Evolutionary conservation across 768 basidiomycete genomes (phyloP).

Genomic region (Tylopilus felleus): DNA sequence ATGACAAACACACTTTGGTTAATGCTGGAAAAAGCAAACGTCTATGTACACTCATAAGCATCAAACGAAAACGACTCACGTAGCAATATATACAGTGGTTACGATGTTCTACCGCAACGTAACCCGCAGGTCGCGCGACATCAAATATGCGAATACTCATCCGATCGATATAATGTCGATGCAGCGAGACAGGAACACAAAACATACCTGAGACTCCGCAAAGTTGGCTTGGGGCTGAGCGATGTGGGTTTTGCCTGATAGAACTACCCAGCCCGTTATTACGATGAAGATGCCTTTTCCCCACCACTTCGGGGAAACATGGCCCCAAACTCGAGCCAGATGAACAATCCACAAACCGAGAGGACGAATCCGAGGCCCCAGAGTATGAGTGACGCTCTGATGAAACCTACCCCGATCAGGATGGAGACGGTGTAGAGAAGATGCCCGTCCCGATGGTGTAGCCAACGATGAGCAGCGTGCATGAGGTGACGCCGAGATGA

Average conservation of each 20-base stretch:
- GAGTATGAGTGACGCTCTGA: conserved; percentile 61
- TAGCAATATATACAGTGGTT: conserved; percentile 20
- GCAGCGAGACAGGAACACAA: too few species aligned
- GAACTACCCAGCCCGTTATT: too few species aligned
- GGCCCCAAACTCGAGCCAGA: conserved; percentile 62
- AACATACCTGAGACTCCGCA: too few species aligned
- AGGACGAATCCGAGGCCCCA: conserved; percentile 61
- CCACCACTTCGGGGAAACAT: conserved; percentile 63
- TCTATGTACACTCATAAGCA: conserved; percentile 27
- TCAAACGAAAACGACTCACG: background rate
- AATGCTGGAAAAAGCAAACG: conserved; percentile 45
- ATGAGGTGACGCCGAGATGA: conserved; percentile 54
- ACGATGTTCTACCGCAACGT: conserved; percentile 25
- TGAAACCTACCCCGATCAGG: conserved; percentile 50
- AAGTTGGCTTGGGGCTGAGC: too few species aligned
- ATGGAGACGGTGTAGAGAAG: conserved; percentile 63
- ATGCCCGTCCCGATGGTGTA: conserved; percentile 62
- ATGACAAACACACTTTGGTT: conserved; percentile 40
- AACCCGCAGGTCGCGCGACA: background rate
- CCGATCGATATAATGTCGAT: conserved; percentile 35
- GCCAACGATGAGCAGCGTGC: conserved; percentile 55
- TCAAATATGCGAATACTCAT: conserved; percentile 8
- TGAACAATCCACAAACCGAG: conserved; percentile 56
- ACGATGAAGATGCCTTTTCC: conserved; percentile 43
- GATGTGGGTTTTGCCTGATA: too few species aligned